These are phyloP conservation scores for Pestalotiopsis sp. DNA, from an alignment of 2,329 filamentous ascomycete genomes.

Conservation along the genomic window DNA sequence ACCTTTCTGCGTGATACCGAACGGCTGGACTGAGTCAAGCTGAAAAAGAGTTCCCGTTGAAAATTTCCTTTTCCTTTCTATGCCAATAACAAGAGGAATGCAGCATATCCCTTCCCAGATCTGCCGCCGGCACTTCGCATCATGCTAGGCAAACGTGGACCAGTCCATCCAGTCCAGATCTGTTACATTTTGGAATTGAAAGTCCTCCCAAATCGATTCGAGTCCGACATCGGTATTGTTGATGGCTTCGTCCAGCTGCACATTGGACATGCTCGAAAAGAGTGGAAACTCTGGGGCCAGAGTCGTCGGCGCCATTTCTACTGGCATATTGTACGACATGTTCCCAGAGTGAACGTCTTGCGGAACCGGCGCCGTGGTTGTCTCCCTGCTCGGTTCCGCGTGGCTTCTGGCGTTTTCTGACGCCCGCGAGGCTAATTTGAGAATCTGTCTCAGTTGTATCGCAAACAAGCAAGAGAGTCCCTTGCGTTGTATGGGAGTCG, in stretches of 20 bases:
- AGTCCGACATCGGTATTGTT: constrained; percentile 36
- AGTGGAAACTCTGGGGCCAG: constrained; percentile 32
- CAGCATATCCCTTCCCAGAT: background rate
- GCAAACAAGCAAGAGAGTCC: constrained; percentile 66
- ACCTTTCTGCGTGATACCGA: background rate
- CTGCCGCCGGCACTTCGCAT: background rate
- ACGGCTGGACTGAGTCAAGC: background rate
- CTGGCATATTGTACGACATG: constrained; percentile 22
- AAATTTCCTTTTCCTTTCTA: background rate
- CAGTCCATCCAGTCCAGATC: constrained; percentile 40
- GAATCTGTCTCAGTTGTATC: constrained; percentile 53
- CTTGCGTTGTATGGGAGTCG: constrained; percentile 66
- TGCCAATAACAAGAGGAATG: background rate
- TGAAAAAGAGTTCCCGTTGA: background rate
- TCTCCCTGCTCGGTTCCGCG: constrained; percentile 23
- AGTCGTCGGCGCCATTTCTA: constrained; percentile 25
- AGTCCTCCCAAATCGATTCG: constrained; percentile 35
- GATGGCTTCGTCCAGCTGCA: constrained; percentile 37
- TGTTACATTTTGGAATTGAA: constrained; percentile 34
- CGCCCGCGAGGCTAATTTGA: constrained; percentile 38
- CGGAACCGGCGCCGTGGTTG: constrained; percentile 22
- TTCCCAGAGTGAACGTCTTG: constrained; percentile 23
- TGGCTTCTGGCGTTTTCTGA: constrained; percentile 24
- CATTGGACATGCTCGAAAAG: constrained; percentile 39
- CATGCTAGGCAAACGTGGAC: constrained; percentile 24